These are phyloP conservation scores for Fusarium sulawesiense DNA, from an alignment of 2,329 filamentous ascomycete genomes.

Conservation along the genomic window DNA sequence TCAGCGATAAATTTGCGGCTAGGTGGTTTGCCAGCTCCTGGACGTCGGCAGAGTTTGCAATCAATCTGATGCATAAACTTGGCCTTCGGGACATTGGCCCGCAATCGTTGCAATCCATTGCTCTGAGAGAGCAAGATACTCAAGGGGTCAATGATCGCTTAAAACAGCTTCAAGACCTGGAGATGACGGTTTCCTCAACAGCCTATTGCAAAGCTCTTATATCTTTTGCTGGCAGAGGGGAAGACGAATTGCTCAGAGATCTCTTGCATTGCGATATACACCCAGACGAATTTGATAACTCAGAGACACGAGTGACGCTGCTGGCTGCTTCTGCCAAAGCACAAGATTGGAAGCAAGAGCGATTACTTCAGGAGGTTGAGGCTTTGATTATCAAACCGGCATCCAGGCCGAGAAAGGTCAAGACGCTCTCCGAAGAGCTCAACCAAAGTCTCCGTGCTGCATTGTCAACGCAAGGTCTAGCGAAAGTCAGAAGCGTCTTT, in stretches of 20 bases:
- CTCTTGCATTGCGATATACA: slow-evolving; percentile 64
- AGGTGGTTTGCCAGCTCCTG: slow-evolving; percentile 80
- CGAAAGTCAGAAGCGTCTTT: slow-evolving; percentile 44
- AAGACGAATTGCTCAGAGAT: slow-evolving; percentile 61
- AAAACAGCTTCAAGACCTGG: slow-evolving; percentile 67
- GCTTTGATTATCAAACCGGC: slow-evolving; percentile 14
- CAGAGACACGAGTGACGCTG: slow-evolving; percentile 54
- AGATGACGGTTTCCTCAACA: slow-evolving; percentile 71
- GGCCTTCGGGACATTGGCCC: slow-evolving; percentile 80
- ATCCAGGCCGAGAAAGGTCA: slow-evolving; percentile 27
- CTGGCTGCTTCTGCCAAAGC: slow-evolving; percentile 47
- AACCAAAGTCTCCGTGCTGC: slow-evolving; percentile 34
- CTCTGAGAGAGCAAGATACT: slow-evolving; percentile 69
- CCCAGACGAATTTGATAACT: slow-evolving; percentile 66
- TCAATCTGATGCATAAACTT: slow-evolving; percentile 76
- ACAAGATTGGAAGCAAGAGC: slow-evolving; percentile 55
- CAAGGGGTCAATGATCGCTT: slow-evolving; percentile 70
- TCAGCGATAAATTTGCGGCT: slow-evolving; percentile 72
- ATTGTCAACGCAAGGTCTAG: slow-evolving; percentile 25
- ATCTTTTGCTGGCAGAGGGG: slow-evolving; percentile 69
- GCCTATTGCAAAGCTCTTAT: slow-evolving; percentile 74
- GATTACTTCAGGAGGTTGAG: slow-evolving; percentile 59
- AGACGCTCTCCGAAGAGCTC: slow-evolving; percentile 40
- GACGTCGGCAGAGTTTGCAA: slow-evolving; percentile 77
- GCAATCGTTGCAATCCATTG: slow-evolving; percentile 80